Evolutionary conservation across 2,329 filamentous ascomycete genomes (phyloP).

Genomic region (Penicillium sp.): DNA sequence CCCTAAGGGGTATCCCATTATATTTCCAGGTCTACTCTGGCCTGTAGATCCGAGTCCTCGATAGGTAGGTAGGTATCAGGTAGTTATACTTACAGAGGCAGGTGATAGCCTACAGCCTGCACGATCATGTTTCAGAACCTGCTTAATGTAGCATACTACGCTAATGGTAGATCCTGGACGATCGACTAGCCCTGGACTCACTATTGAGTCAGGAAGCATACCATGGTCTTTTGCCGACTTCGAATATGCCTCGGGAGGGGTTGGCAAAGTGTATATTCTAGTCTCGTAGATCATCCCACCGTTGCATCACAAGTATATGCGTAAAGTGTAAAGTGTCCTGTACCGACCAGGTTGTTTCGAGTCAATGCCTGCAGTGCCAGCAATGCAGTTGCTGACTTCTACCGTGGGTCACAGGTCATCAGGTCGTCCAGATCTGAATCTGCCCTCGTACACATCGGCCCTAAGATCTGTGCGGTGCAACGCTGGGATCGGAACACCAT

Average conservation of each 20-base stretch:
- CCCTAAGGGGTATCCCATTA: no score
- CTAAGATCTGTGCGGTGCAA: constrained; percentile 12
- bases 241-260: background rate
- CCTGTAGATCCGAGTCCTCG: no score
- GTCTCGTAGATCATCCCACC: constrained; percentile 19
- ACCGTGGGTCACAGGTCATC: background rate
- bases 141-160: background rate
- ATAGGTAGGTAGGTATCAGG: no score
- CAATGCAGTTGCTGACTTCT: background rate
- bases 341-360: background rate
- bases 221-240: constrained; percentile 12
- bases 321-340: background rate
- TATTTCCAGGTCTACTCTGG: no score
- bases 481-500: constrained; percentile 13
- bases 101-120: background rate
- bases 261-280: background rate
- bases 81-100: background rate
- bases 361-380: background rate
- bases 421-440: constrained; percentile 21
- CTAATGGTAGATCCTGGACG: constrained; percentile 18
- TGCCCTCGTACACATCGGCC: constrained; percentile 5
- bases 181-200: constrained; percentile 8
- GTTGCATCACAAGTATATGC: constrained; percentile 15
- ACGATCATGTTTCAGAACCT: constrained; percentile 13
- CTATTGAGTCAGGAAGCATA: constrained; percentile 2